These are phyloP conservation scores for Plectosphaerella plurivora DNA, from an alignment of 2,329 filamentous ascomycete species.

Conservation along the genomic window DNA sequence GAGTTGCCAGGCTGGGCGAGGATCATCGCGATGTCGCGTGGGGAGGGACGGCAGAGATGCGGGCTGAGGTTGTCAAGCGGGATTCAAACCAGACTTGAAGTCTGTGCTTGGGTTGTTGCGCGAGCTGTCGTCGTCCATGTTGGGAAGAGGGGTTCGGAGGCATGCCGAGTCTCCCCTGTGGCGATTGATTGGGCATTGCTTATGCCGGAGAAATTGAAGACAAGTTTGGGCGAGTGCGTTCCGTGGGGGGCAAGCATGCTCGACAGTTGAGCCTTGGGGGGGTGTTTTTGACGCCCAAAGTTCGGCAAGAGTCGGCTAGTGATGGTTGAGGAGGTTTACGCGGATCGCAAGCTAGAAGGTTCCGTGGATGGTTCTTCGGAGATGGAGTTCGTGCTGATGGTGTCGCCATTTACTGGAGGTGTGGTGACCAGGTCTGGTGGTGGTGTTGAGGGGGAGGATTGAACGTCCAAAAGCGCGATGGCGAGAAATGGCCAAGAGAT, in stretches of 20 bases:
- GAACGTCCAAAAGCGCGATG: neutral
- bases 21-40: neutral
- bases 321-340: neutral
- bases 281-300: too few relatives aligned
- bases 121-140: too few relatives aligned
- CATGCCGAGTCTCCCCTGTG: neutral
- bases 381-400: neutral
- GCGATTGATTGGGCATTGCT: neutral
- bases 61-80: too few relatives aligned
- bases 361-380: neutral
- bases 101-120: too few relatives aligned
- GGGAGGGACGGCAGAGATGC: too few relatives aligned
- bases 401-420: neutral
- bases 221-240: neutral
- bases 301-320: neutral
- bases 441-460: neutral
- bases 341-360: neutral
- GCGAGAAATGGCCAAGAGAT: neutral
- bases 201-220: neutral
- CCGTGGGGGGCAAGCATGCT: neutral
- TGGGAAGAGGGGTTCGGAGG: neutral
- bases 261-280: neutral
- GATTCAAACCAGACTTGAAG: too few relatives aligned
- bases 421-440: neutral
- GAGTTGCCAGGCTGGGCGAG: neutral